Base-by-base conservation (phyloP, 306 rosid genomes). In the Castanea sativa region DNA sequence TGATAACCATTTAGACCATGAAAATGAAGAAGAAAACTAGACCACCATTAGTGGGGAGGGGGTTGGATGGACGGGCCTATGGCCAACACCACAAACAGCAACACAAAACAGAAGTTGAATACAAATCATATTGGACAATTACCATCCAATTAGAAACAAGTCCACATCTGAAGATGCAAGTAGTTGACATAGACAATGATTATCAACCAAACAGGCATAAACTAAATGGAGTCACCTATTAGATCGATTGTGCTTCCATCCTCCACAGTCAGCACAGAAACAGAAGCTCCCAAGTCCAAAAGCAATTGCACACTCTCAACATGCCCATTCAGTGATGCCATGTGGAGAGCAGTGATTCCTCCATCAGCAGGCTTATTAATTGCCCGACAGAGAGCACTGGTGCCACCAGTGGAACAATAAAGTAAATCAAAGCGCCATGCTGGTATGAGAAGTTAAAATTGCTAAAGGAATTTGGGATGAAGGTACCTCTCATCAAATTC, bases 311-410 rank as follows among this genome's bases (percentile, higher is more conserved):
- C 87, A 73, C 88, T 91, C 85, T 89, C 98, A 84, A 87, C 85
- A 84, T 95, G 98, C 55, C 96, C 99, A 71, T 95, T 95, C 82
- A 95, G 78, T 75, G 99, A 90, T 19, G 99, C 97, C 99, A 95
- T 92, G 88, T 95, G 99, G 85, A 95, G 84, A 45, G 99, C 96
- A 81, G 98, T 93, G 80, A 93, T 89, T 81, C 99, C 97, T 86
- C 99, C 99, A 88, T 95, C 99, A 58, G 99, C 85, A 29, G 92
- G 88, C 83, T 73, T 86, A 84, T 90, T 90, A 74, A 95, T 85
- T n/a, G 88, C 82, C 88, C 88, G 88, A 41, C 64, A 79, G 71
- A 95, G 88, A 68, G 89, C 90, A 73, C 99, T 95, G 70, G 61
- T 59, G 43, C 81, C 82, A 23, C 73, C 84, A 81, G 67, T 68